These are phyloP conservation scores for Cordyceps militaris DNA, from an alignment of 2,329 filamentous ascomycete species.

Conservation along the genomic window DNA sequence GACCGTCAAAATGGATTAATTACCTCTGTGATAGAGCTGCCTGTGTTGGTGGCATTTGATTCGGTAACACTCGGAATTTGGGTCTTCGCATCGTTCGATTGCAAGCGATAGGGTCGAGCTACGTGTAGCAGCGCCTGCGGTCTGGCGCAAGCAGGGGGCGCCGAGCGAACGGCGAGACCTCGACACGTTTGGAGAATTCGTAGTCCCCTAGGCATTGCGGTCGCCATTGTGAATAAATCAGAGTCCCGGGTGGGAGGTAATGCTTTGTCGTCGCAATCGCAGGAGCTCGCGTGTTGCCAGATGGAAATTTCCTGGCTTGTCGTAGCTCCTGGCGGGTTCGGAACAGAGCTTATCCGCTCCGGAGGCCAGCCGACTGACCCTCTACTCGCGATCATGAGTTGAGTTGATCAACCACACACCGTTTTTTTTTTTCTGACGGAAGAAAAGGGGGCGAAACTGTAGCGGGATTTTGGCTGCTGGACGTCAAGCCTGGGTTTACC, in stretches of 20 bases:
- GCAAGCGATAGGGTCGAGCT: slow-evolving; percentile 17
- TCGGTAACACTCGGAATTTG: slow-evolving; percentile 20
- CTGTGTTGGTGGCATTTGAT: slow-evolving; percentile 6
- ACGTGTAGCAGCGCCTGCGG: not conserved
- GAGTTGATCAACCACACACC: not conserved
- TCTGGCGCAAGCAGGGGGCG: not conserved
- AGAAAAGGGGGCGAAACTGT: no score
- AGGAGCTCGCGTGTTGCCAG: not conserved
- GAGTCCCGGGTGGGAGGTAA: not conserved
- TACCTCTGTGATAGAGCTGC: not conserved
- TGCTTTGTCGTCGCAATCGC: not conserved
- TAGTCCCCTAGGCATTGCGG: slow-evolving; percentile 6
- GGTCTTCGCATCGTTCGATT: slow-evolving; percentile 28
- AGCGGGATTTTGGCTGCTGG: no score
- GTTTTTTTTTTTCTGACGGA: no score
- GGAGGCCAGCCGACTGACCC: not conserved
- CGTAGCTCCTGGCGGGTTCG: not conserved
- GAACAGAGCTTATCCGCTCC: slow-evolving; percentile 11
- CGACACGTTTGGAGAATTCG: slow-evolving; percentile 20
- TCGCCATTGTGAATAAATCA: not conserved
- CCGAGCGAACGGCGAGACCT: slow-evolving; percentile 20
- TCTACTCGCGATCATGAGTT: not conserved
- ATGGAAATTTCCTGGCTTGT: slow-evolving; percentile 6
- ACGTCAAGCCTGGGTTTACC: no score
- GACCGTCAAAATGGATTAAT: not conserved